Conservation (phyloP, 495 filamentous ascomycete species). For the Letharia columbiana region DNA sequence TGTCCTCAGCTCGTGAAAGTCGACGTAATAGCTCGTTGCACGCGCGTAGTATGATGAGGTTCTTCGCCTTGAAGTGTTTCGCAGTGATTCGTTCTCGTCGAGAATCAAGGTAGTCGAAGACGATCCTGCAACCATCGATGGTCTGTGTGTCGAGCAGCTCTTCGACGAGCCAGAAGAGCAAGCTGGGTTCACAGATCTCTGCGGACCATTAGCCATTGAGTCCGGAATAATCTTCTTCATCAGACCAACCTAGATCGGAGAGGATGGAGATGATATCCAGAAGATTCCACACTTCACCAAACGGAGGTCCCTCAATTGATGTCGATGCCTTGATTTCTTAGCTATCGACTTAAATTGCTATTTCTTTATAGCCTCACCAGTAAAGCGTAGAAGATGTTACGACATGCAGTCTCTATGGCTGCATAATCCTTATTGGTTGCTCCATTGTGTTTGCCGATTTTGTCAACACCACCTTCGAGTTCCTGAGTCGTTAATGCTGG, state of each 20-base stretch:
- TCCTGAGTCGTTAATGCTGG: slow-evolving; percentile 58
- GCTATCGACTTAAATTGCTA: slow-evolving; percentile 7
- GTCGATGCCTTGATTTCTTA: slow-evolving; percentile 48
- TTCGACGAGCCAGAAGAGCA: slow-evolving; percentile 85
- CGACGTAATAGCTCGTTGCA: slow-evolving; percentile 93
- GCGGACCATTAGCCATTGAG: slow-evolving; percentile 24
- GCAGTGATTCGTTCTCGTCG: slow-evolving; percentile 77
- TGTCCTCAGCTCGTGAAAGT: slow-evolving; percentile 87
- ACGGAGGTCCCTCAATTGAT: slow-evolving; percentile 62
- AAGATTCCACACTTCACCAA: slow-evolving; percentile 83
- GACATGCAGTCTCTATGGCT: slow-evolving; percentile 67
- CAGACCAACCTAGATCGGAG: slow-evolving; percentile 59
- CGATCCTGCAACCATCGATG: slow-evolving; percentile 75
- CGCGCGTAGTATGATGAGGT: slow-evolving; percentile 74
- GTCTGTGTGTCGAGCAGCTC: slow-evolving; percentile 94
- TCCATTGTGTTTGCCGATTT: slow-evolving; percentile 22
- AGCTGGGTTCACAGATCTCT: slow-evolving; percentile 75
- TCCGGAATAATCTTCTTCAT: slow-evolving; percentile 16
- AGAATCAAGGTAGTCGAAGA: slow-evolving; percentile 92
- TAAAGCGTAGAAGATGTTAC: slow-evolving; percentile 65
- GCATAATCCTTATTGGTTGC: slow-evolving; percentile 36
- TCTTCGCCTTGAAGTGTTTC: slow-evolving; percentile 79
- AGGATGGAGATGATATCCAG: slow-evolving; percentile 82
- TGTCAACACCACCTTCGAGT: slow-evolving; percentile 28
- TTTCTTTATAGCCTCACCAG: slow-evolving; percentile 45